Evolutionary conservation across 2,329 filamentous ascomycete species (phyloP).

Genomic region (Thermoascus crustaceus): DNA sequence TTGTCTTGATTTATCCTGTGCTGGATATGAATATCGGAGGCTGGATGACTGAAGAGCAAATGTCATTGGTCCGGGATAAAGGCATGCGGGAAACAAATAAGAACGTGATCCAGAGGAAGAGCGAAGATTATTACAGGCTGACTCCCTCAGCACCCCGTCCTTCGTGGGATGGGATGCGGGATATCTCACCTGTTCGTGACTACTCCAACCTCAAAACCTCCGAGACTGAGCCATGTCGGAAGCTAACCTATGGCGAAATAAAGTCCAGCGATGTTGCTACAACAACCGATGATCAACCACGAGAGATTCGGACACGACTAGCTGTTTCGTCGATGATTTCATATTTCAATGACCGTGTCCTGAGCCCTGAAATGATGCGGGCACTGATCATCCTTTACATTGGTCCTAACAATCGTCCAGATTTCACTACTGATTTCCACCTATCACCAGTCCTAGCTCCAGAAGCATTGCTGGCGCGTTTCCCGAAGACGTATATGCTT

Average conservation of each 20-base stretch:
- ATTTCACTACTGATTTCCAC: conserved; percentile 85
- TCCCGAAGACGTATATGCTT: conserved; percentile 88
- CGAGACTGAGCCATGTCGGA: conserved; percentile 15
- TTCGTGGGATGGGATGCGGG: conserved; percentile 64
- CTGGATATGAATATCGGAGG: conserved; percentile 96
- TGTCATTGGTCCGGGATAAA: conserved; percentile 83
- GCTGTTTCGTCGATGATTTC: conserved; percentile 96
- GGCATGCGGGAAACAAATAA: conserved; percentile 69
- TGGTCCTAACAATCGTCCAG: conserved; percentile 83
- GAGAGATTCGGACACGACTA: conserved; percentile 66
- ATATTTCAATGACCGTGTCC: conserved; percentile 90
- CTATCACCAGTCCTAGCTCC: conserved; percentile 86
- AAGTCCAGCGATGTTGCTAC: conserved; percentile 29
- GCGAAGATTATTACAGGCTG: conserved; percentile 75
- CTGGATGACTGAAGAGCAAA: conserved; percentile 99
- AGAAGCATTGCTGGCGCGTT: conserved; percentile 70
- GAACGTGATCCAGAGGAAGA: conserved; percentile 72
- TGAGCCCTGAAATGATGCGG: conserved; percentile 97
- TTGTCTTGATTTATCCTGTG: conserved; percentile 81
- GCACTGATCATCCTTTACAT: conserved; percentile 99
- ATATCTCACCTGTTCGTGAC: conserved; percentile 13
- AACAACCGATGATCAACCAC: conserved; percentile 32
- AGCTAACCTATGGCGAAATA: too few relatives aligned
- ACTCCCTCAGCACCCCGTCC: conserved; percentile 73
- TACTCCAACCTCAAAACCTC: conserved; percentile 22